These are phyloP conservation scores for Chalaropsis ovoidea DNA, from an alignment of 2,329 filamentous ascomycete genomes.

Conservation along the genomic window DNA sequence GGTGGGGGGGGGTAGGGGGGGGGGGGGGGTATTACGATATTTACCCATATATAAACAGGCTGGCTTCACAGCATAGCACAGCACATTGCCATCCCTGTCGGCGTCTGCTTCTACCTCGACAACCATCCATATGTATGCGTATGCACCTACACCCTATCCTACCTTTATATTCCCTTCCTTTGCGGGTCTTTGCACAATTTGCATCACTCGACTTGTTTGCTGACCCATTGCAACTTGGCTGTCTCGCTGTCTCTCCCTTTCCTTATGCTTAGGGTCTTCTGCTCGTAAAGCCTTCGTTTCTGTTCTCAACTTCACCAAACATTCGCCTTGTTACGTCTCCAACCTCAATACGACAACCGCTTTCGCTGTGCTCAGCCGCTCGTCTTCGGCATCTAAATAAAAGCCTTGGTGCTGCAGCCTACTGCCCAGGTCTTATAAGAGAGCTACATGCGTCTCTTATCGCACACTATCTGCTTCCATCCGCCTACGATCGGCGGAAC, in stretches of 20 bases:
- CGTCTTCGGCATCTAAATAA: not conserved
- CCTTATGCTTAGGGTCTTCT: not conserved
- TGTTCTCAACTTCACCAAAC: not conserved
- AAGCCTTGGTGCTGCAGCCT: not conserved
- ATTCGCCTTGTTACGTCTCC: not conserved
- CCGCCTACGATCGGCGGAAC: not conserved
- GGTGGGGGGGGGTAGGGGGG: too few species aligned
- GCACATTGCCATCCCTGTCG: not conserved
- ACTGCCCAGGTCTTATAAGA: not conserved
- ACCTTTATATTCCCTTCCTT: slow-evolving; percentile 1
- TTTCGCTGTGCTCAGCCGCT: not conserved
- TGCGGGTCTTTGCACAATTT: slow-evolving; percentile 9
- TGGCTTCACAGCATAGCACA: not conserved
- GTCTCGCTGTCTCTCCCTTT: not conserved
- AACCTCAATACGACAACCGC: too few species aligned
- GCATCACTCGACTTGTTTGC: slow-evolving; percentile 4
- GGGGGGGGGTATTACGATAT: not conserved
- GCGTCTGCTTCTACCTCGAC: not conserved
- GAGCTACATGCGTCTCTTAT: not conserved
- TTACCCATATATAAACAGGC: not conserved
- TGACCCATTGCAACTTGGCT: not conserved
- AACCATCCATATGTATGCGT: not conserved
- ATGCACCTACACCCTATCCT: slow-evolving; percentile 7
- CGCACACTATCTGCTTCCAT: not conserved
- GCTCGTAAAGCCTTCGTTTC: not conserved